phyloP scores from a whole-genome alignment of 306 rosid species.

The Dicorynia guianensis region DNA sequence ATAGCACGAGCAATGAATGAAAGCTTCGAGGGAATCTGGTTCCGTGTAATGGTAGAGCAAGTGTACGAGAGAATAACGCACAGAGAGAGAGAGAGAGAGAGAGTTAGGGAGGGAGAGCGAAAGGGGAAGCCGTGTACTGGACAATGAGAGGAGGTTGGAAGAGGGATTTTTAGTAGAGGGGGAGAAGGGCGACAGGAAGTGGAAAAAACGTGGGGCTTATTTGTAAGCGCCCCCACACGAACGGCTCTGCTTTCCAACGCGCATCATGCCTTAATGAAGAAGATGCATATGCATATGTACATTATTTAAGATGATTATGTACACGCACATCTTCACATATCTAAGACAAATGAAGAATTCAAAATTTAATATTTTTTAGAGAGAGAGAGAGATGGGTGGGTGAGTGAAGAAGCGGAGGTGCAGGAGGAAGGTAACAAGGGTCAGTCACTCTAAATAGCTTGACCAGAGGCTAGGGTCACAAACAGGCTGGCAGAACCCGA shows the following conservation, averaged over 20 bases:
- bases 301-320: not conserved
- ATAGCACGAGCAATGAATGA: conserved; percentile 3
- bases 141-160: not conserved
- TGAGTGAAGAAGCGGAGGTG: not conserved
- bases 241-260: conserved; percentile 38
- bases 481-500: conserved; percentile 45
- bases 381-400: not conserved
- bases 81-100: not conserved
- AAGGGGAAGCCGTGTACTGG: not conserved
- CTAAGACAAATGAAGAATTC: not conserved
- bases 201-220: conserved; percentile 54
- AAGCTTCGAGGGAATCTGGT: not conserved
- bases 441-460: conserved; percentile 36
- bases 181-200: conserved; percentile 34
- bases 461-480: conserved; percentile 30
- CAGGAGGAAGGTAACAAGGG: conserved; percentile 27
- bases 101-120: not conserved
- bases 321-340: conserved; percentile 33
- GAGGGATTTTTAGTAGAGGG: conserved; percentile 31
- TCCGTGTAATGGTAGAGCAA: not conserved
- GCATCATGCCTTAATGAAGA: conserved; percentile 30
- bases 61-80: not conserved
- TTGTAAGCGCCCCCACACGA: conserved; percentile 52
- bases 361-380: not conserved
- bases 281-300: conserved; percentile 32